Percentiles rank a stretch among this genome's conserved stretches.
Evolutionary conservation across 2,329 filamentous ascomycete species (phyloP).

Genomic region (Colletotrichum euphorbiae): DNA sequence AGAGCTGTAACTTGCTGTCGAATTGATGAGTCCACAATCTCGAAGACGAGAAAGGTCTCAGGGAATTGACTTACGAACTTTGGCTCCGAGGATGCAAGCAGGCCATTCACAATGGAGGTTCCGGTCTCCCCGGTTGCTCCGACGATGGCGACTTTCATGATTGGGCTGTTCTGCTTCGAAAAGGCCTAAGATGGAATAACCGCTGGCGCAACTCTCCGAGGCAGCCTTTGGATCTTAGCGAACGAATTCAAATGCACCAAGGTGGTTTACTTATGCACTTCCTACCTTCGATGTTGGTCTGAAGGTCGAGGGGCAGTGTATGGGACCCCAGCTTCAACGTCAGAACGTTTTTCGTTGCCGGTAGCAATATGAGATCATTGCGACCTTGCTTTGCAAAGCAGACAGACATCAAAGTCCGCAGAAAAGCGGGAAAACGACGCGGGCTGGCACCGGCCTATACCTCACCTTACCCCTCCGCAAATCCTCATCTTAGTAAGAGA

Average conservation of each 20-base stretch:
- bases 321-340: neutral
- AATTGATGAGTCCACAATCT: neutral
- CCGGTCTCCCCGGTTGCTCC: constrained; percentile 59
- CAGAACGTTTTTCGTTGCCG: neutral
- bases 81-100: constrained; percentile 44
- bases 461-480: too few relatives aligned
- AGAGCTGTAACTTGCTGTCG: constrained; percentile 60
- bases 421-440: constrained; percentile 14
- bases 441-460: constrained; percentile 14
- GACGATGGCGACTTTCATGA: constrained; percentile 49
- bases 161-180: neutral
- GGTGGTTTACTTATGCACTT: too few relatives aligned
- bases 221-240: too few relatives aligned
- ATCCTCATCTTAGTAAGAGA: too few relatives aligned
- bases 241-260: too few relatives aligned
- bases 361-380: constrained; percentile 1
- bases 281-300: neutral
- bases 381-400: neutral
- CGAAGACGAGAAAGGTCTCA: accelerated
- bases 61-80: constrained; percentile 43
- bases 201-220: too few relatives aligned
- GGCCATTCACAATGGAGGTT: constrained; percentile 51
- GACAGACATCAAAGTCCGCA: constrained; percentile 2
- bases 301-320: neutral
- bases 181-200: too few relatives aligned